phyloP scores from a whole-genome alignment of 78 protist species.

The Paratrimastix pyriformis region DNA sequence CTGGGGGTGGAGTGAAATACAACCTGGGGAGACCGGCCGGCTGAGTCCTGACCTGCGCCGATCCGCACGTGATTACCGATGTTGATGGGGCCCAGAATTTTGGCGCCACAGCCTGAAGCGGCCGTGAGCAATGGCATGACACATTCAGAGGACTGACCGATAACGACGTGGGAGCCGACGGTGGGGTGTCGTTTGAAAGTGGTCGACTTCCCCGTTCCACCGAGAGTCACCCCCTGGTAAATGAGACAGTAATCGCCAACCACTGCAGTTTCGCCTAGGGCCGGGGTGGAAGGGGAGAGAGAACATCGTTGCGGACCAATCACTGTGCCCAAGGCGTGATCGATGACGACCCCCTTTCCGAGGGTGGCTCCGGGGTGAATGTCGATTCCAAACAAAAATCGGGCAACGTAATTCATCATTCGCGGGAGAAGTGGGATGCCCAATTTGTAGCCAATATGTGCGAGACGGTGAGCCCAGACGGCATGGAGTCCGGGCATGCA shows the following conservation, averaged over 20 bases:
- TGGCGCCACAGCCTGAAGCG: conserved; percentile 21
- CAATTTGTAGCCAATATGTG: neutral
- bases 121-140: too few relatives aligned
- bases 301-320: too few relatives aligned
- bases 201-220: conserved; percentile 10
- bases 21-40: too few relatives aligned
- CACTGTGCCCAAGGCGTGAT: conserved; percentile 22
- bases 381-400: conserved; percentile 21
- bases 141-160: too few relatives aligned
- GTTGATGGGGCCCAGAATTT: conserved; percentile 18
- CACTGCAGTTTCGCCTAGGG: conserved; percentile 24
- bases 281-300: too few relatives aligned
- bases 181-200: neutral
- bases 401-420: neutral
- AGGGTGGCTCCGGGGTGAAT: conserved; percentile 37
- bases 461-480: conserved; percentile 3
- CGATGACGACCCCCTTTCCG: conserved; percentile 18
- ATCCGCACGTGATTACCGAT: conserved; percentile 2
- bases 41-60: too few relatives aligned
- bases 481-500: conserved; percentile 37
- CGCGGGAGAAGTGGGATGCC: neutral
- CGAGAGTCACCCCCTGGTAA: conserved; percentile 28
- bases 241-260: conserved; percentile 16
- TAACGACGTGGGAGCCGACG: neutral
- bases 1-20: too few relatives aligned